Percentiles rank a stretch among this genome's conserved stretches.
Conservation (phyloP, 2,329 filamentous ascomycete species). For the Colletotrichum chlorophyti region DNA sequence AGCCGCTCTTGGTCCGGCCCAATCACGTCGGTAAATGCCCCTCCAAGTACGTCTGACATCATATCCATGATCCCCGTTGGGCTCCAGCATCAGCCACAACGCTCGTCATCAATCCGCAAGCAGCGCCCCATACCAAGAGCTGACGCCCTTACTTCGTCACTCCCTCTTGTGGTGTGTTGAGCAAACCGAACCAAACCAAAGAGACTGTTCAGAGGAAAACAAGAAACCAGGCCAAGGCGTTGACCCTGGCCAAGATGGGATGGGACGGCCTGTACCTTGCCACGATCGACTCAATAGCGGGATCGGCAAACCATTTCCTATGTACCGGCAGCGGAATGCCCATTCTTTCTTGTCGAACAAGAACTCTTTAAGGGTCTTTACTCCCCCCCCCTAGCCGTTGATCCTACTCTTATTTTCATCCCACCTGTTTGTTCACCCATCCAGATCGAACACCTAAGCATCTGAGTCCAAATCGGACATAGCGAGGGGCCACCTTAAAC, state of each 20-base stretch:
- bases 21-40: slow-evolving; percentile 6
- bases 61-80: slow-evolving; percentile 1
- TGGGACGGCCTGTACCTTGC: slow-evolving; percentile 3
- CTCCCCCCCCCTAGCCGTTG: not conserved
- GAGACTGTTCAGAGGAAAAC: not conserved
- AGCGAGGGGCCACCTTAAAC: too few relatives aligned
- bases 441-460: not conserved
- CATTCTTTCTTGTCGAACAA: not conserved
- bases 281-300: slow-evolving; percentile 22
- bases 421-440: not conserved
- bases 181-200: not conserved
- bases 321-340: slow-evolving; percentile 1
- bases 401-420: not conserved
- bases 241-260: not conserved
- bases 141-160: slow-evolving; percentile 11
- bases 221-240: too few relatives aligned
- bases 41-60: slow-evolving; percentile 21
- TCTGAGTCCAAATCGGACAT: too few relatives aligned
- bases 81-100: slow-evolving; percentile 22
- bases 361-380: slow-evolving; percentile 12
- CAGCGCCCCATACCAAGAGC: slow-evolving; percentile 21
- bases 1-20: not conserved
- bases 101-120: slow-evolving; percentile 25
- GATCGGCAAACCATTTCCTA: slow-evolving; percentile 20
- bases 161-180: not conserved